A percentile compares a stretch with the other conserved stretches of the same genome.
Conservation (phyloP, 1,284 basidiomycete species). For the Pisolithus thermaeus region DNA sequence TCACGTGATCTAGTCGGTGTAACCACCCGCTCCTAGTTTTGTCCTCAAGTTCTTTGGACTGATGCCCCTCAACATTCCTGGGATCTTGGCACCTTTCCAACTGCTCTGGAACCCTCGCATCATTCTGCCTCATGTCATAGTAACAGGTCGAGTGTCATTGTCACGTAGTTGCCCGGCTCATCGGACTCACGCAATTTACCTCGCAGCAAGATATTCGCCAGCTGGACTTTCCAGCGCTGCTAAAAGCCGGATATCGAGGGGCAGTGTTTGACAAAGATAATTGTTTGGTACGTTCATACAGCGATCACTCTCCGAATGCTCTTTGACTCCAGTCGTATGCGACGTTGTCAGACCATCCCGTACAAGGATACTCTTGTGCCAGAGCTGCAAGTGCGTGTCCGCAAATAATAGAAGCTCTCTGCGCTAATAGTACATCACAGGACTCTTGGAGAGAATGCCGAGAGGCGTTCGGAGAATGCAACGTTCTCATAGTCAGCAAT, state of each 20-base stretch:
- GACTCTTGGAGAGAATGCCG: constrained; percentile 76
- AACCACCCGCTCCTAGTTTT: background rate
- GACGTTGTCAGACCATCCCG: constrained; percentile 59
- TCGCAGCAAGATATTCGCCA: constrained; percentile 76
- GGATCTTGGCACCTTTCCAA: constrained; percentile 70
- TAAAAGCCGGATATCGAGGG: constrained; percentile 75
- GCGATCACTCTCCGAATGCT: background rate
- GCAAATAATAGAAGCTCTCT: background rate
- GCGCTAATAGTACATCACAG: constrained; percentile 32
- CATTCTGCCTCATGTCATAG: constrained; percentile 64
- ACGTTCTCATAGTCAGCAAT: constrained; percentile 91
- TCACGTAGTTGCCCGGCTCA: background rate
- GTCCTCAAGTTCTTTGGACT: background rate
- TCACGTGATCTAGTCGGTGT: background rate
- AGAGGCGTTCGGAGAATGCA: constrained; percentile 67
- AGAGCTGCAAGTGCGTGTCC: constrained; percentile 52
- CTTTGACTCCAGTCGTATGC: background rate
- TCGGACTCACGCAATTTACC: constrained; percentile 6
- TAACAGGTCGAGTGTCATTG: constrained; percentile 54
- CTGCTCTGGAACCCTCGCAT: constrained; percentile 69
- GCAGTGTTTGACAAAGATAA: constrained; percentile 98
- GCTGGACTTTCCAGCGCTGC: constrained; percentile 79
- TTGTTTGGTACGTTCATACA: constrained; percentile 62
- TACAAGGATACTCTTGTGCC: constrained; percentile 69
- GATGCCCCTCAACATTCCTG: constrained; percentile 78